These are phyloP conservation scores for Emergomyces pasteurianus DNA, from an alignment of 2,329 filamentous ascomycete species.

Conservation along the genomic window DNA sequence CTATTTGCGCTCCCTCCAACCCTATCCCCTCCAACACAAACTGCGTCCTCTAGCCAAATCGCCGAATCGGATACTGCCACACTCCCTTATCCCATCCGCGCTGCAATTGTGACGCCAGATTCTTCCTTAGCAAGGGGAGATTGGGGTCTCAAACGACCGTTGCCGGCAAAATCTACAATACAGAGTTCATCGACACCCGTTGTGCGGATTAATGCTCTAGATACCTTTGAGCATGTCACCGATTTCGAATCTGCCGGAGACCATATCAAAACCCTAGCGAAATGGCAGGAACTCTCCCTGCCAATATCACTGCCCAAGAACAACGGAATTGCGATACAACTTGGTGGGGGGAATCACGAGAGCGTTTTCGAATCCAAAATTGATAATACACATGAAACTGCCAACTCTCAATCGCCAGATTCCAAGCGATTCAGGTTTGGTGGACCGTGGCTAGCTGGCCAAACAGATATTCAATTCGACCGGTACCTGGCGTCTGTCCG, in stretches of 20 bases:
- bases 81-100: constrained; percentile 64
- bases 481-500: constrained; percentile 38
- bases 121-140: constrained; percentile 66
- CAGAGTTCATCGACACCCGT: constrained; percentile 58
- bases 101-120: constrained; percentile 66
- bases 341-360: constrained; percentile 6
- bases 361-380: constrained; percentile 21
- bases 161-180: constrained; percentile 65
- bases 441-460: constrained; percentile 47
- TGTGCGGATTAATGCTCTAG: constrained; percentile 64
- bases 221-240: constrained; percentile 78
- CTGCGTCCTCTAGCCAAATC: constrained; percentile 37
- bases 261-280: constrained; percentile 66
- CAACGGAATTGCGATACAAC: constrained; percentile 6
- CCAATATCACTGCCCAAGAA: constrained; percentile 46
- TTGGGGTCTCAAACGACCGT: constrained; percentile 80
- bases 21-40: constrained; percentile 49
- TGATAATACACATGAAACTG: constrained; percentile 9
- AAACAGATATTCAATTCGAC: constrained; percentile 45
- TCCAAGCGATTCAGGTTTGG: constrained; percentile 43
- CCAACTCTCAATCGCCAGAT: constrained; percentile 15
- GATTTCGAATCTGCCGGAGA: constrained; percentile 77
- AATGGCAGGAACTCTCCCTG: constrained; percentile 73
- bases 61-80: constrained; percentile 59
- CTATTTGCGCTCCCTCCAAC: constrained; percentile 78